phyloP scores from a whole-genome alignment of 805 yeast genomes.

The Lachancea quebecensis region DNA sequence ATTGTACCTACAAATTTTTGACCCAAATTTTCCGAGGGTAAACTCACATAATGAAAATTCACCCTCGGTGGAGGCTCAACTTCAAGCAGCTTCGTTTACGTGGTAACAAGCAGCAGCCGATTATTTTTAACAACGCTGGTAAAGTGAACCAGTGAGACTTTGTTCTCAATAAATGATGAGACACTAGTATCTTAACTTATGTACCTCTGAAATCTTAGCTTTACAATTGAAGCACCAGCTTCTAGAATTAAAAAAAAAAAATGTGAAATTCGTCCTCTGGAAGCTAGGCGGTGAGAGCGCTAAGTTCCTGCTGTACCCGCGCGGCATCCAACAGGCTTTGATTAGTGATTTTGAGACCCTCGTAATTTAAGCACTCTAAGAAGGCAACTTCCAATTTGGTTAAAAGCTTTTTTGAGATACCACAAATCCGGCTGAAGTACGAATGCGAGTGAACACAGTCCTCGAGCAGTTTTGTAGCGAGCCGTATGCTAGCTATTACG shows the following conservation, averaged over 20 bases:
- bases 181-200: no score
- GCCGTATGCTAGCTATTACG: slow-evolving; percentile 38
- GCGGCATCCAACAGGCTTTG: slow-evolving; percentile 11
- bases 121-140: no score
- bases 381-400: slow-evolving; percentile 24
- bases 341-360: slow-evolving; percentile 14
- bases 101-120: no score
- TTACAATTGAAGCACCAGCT: no score
- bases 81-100: no score
- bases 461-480: slow-evolving; percentile 43
- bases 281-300: neutral
- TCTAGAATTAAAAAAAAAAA: neutral
- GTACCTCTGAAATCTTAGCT: no score
- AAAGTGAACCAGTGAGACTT: no score
- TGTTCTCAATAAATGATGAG: no score
- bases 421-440: slow-evolving; percentile 43
- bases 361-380: slow-evolving; percentile 13
- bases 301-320: slow-evolving; percentile 11
- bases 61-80: neutral
- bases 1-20: neutral
- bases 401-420: slow-evolving; percentile 32
- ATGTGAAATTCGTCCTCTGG: neutral
- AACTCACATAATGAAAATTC: neutral
- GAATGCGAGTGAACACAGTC: slow-evolving; percentile 41
- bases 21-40: neutral